These are phyloP conservation scores for Neonectria sp. DNA, from an alignment of 2,329 filamentous ascomycete genomes.

Conservation along the genomic window DNA sequence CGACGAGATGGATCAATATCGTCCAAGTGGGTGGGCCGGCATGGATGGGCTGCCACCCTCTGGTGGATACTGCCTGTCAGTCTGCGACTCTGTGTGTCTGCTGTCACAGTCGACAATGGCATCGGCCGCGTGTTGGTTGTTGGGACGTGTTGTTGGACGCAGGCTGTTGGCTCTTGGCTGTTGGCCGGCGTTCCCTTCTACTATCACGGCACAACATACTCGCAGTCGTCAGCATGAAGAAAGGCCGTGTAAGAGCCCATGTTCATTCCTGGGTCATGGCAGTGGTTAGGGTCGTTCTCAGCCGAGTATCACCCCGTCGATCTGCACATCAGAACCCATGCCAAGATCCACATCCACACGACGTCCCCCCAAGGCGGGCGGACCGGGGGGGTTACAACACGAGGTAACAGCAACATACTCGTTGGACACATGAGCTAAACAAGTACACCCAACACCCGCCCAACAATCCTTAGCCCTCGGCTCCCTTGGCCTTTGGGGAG, in stretches of 20 bases:
- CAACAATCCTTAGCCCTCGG: constrained; percentile 39
- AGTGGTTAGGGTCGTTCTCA: constrained; percentile 10
- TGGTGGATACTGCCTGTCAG: constrained; percentile 8
- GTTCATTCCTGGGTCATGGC: not conserved
- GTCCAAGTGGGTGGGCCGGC: constrained; percentile 28
- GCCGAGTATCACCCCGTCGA: constrained; percentile 20
- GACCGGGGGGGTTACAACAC: constrained; percentile 25
- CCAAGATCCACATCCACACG: constrained; percentile 19
- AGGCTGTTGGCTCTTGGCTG: not conserved
- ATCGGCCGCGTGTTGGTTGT: not conserved
- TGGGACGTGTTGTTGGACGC: not conserved
- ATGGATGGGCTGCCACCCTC: constrained; percentile 1
- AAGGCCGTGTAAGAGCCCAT: constrained; percentile 4
- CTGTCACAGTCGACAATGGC: not conserved
- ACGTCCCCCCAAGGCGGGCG: constrained; percentile 18
- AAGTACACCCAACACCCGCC: constrained; percentile 39
- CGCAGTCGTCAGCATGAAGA: not conserved
- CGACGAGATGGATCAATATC: constrained; percentile 10
- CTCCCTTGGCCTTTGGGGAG: constrained; percentile 6
- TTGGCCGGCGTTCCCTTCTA: not conserved
- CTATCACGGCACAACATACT: not conserved
- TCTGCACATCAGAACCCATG: constrained; percentile 17
- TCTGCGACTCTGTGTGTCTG: not conserved
- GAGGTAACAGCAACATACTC: constrained; percentile 32
- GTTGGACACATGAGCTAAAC: constrained; percentile 38